Percentiles rank a stretch among this genome's conserved stretches.
Evolutionary conservation across 495 filamentous ascomycete genomes (phyloP).

Genomic region (Penicillium malachiteum): DNA sequence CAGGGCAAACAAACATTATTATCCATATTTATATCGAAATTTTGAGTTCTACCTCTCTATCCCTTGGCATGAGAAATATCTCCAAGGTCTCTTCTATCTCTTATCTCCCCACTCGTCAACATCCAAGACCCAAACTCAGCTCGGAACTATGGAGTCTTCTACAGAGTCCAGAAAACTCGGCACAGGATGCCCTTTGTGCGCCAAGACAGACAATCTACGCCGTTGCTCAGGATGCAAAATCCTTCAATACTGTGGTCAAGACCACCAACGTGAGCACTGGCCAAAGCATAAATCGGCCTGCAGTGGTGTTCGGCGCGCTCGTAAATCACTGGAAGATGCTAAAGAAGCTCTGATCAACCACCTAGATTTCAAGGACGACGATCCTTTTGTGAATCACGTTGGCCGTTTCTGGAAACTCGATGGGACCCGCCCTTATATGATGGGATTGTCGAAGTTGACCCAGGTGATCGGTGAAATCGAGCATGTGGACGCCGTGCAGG

Average conservation of each 20-base stretch:
- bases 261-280: slow-evolving; percentile 42
- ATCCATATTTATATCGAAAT: no score
- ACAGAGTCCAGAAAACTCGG: no score
- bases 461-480: slow-evolving; percentile 1
- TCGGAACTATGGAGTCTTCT: no score
- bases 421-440: slow-evolving; percentile 45
- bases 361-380: slow-evolving; percentile 25
- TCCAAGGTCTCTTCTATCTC: no score
- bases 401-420: slow-evolving; percentile 40
- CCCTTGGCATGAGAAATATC: no score
- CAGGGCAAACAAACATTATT: no score
- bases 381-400: slow-evolving; percentile 34
- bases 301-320: slow-evolving; percentile 28
- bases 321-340: slow-evolving; percentile 24
- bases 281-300: slow-evolving; percentile 44
- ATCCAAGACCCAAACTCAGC: no score
- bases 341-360: slow-evolving; percentile 34
- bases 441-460: slow-evolving; percentile 29
- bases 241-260: slow-evolving; percentile 44
- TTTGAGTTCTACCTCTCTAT: no score
- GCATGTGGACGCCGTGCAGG: slow-evolving; percentile 14
- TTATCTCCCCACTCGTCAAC: no score
- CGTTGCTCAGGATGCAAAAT: slow-evolving; percentile 45
- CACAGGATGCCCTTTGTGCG: slow-evolving; percentile 14
- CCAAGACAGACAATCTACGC: slow-evolving; percentile 16